Evolutionary conservation across 805 yeast species (phyloP).

Genomic region (Myxozyma kluyveri): DNA sequence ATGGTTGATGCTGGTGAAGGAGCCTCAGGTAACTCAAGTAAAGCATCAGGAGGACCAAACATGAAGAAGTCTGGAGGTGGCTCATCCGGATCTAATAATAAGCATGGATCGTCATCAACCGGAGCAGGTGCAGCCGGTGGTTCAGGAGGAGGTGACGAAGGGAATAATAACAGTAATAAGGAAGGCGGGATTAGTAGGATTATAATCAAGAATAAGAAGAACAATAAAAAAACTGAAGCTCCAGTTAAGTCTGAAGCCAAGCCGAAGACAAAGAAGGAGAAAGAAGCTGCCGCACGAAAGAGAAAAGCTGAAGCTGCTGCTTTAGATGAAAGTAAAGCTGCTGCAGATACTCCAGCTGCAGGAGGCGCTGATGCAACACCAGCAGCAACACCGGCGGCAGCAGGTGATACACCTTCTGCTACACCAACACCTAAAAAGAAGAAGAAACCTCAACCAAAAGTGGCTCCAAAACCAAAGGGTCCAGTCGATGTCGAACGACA

Average conservation of each 20-base stretch:
- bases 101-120: constrained; percentile 6
- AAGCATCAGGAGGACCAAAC: background rate
- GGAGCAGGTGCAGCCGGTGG: constrained; percentile 1
- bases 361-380: background rate
- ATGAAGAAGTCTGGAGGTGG: constrained; percentile 16
- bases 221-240: constrained; percentile 29
- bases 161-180: constrained; percentile 4
- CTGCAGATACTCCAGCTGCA: background rate
- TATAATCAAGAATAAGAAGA: constrained; percentile 24
- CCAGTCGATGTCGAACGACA: constrained; percentile 91
- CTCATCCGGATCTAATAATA: constrained; percentile 13
- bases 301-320: constrained; percentile 22
- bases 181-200: background rate
- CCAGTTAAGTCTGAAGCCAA: constrained; percentile 18
- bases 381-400: background rate
- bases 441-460: constrained; percentile 29
- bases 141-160: constrained; percentile 18
- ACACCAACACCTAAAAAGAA: constrained; percentile 19
- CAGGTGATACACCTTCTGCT: background rate
- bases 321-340: constrained; percentile 17
- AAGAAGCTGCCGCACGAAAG: constrained; percentile 18
- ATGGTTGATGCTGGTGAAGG: background rate
- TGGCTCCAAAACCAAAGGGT: constrained; percentile 37
- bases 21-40: background rate
- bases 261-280: constrained; percentile 3